phyloP scores from a whole-genome alignment of 371 early-diverging fungal genomes.

The Funneliformis caledonium region DNA sequence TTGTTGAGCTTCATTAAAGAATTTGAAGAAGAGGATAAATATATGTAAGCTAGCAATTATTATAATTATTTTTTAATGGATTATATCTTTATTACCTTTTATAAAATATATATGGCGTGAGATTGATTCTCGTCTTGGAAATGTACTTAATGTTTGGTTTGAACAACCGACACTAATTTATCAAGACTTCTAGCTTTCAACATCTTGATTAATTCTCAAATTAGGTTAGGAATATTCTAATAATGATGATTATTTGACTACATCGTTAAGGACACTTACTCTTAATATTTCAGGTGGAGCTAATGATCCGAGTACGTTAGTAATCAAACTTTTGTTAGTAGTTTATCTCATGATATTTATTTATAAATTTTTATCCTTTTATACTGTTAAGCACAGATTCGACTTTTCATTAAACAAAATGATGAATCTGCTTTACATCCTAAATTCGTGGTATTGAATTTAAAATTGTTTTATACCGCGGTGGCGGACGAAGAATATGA shows the following conservation, averaged over 20 bases:
- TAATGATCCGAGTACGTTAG: constrained; percentile 44
- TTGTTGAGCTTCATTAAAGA: constrained; percentile 63
- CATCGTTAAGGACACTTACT: constrained; percentile 54
- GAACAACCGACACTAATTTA: constrained; percentile 53
- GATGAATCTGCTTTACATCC: constrained; percentile 74
- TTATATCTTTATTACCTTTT: neutral
- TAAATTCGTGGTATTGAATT: constrained; percentile 85
- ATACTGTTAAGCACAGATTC: constrained; percentile 59
- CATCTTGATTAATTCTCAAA: constrained; percentile 49
- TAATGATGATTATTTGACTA: constrained; percentile 53
- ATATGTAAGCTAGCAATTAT: constrained; percentile 50
- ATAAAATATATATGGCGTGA: constrained; percentile 57
- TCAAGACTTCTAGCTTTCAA: constrained; percentile 51
- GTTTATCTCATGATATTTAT: neutral
- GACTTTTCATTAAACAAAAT: constrained; percentile 54
- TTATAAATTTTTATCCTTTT: neutral
- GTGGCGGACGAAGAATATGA: constrained; percentile 78
- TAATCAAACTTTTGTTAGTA: neutral
- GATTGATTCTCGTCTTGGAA: constrained; percentile 51
- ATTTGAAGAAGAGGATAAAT: constrained; percentile 67
- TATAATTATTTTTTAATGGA: neutral
- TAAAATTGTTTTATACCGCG: constrained; percentile 71
- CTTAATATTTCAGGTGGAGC: constrained; percentile 54
- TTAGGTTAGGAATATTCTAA: constrained; percentile 64
- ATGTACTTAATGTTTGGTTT: constrained; percentile 54